phyloP scores from a whole-genome alignment of 1,284 basidiomycete genomes.

The Sporisorium iseilematis-ciliati region DNA sequence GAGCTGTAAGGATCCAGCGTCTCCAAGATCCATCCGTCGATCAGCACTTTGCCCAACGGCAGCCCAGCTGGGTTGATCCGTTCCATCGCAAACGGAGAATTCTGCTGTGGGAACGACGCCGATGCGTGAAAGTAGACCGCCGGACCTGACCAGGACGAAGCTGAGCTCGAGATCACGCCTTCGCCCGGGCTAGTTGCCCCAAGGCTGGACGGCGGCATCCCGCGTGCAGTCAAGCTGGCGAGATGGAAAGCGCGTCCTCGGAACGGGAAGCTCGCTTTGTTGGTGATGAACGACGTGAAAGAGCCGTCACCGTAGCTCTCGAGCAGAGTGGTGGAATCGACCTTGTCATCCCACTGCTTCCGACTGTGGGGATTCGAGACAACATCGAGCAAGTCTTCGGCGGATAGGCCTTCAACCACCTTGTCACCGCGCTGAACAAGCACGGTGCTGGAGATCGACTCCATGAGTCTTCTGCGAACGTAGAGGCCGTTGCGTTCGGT shows the following conservation, averaged over 20 bases:
- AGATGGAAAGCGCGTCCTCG: conserved; percentile 88
- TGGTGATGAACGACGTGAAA: conserved; percentile 71
- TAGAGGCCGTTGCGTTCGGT: conserved; percentile 82
- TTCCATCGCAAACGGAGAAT: conserved; percentile 78
- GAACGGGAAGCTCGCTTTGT: conserved; percentile 87
- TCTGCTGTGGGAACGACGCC: conserved; percentile 76
- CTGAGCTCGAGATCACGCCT: conserved; percentile 57
- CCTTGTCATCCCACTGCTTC: conserved; percentile 85
- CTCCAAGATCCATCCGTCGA: conserved; percentile 97
- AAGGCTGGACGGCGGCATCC: conserved; percentile 34
- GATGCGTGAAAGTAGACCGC: conserved; percentile 70
- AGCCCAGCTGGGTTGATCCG: conserved; percentile 80
- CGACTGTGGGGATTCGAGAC: conserved; percentile 77
- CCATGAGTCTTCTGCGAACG: conserved; percentile 80
- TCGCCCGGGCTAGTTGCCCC: conserved; percentile 32
- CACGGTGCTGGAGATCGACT: conserved; percentile 83
- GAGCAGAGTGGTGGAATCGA: conserved; percentile 79
- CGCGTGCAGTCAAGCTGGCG: conserved; percentile 79
- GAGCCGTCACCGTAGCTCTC: conserved; percentile 85
- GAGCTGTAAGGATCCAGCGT: conserved; percentile 96
- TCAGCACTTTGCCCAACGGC: conserved; percentile 83
- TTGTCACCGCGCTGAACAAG: conserved; percentile 90
- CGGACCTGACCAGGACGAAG: conserved; percentile 71
- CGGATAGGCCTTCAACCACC: conserved; percentile 92
- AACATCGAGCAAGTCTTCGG: conserved; percentile 83